These are phyloP conservation scores for Gelatoporia subvermispora DNA, from an alignment of 768 basidiomycete genomes.

Conservation along the genomic window DNA sequence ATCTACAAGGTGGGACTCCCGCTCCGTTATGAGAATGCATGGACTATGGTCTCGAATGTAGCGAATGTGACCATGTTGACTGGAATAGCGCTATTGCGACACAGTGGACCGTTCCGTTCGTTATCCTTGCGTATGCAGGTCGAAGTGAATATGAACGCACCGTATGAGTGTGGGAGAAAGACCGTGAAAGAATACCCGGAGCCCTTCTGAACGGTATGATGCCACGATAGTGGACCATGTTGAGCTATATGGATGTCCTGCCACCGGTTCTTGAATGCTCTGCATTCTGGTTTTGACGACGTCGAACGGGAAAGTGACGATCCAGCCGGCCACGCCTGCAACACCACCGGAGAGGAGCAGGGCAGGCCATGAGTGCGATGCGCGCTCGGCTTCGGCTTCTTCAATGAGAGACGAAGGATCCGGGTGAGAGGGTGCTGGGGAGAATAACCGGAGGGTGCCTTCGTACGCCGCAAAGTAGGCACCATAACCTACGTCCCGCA, in stretches of 20 bases:
- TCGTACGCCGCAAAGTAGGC: constrained; percentile 76
- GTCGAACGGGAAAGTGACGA: constrained; percentile 81
- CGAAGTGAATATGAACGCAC: constrained; percentile 31
- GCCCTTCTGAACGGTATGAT: constrained; percentile 62
- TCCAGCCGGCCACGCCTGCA: constrained; percentile 76
- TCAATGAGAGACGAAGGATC: constrained; percentile 34
- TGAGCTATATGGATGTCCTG: constrained; percentile 51
- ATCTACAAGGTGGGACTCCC: no score
- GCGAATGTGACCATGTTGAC: constrained; percentile 84
- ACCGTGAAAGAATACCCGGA: constrained; percentile 69
- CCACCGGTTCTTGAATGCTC: constrained; percentile 25
- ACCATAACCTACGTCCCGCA: constrained; percentile 80
- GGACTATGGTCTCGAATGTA: constrained; percentile 62
- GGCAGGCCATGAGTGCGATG: constrained; percentile 43
- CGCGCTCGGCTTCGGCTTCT: constrained; percentile 36
- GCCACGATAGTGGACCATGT: constrained; percentile 53
- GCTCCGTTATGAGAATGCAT: constrained; percentile 22
- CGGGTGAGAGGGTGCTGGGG: constrained; percentile 14
- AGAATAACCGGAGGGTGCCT: constrained; percentile 45
- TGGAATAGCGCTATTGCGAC: constrained; percentile 59
- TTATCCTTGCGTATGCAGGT: no score
- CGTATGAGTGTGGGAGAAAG: constrained; percentile 77
- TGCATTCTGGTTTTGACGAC: constrained; percentile 90
- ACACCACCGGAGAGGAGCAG: constrained; percentile 70
- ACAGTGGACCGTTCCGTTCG: no score